Base-by-base conservation (phyloP, 371 early-diverging fungal genomes). In the Zopfochytrium polystomum region DNA sequence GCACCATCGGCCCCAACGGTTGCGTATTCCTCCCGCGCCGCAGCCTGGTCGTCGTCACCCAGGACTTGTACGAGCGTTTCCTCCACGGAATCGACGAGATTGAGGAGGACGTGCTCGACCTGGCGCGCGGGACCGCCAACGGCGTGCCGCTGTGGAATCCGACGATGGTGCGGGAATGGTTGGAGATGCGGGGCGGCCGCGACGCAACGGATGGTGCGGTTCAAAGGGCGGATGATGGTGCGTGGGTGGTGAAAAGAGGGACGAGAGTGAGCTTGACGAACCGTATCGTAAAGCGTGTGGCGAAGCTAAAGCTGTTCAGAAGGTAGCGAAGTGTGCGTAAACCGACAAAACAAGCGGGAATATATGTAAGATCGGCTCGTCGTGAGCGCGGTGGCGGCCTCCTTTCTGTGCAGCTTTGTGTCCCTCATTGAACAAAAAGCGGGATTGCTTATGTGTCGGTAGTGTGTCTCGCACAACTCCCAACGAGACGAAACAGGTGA, bases 41-140 rank as follows among this genome's bases (percentile, higher is more conserved):
- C 11, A 78, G 79, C 20, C 70, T 85, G 15, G 63, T 85, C 25
- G 76, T 85, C 0, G 66, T 80, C 29, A 58, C 65, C 51, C 75
- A 74, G 34, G 77, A 79, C 7, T 68, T 72, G 20, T 85, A 85
- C 66, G 68, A 63, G 38, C 49, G 31, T 22, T 78, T 78, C 43
- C 58, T 82, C 67, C 85, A 85, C 58, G 83, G 82, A 13, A 85
- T 85, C 44, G 66, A 66, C 26, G 83, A 80, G 51, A 60, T 60
- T 9, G 44, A 44, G 22, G 78, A 74, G 31, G 71, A 77, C 47
- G 58, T 73, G n/a, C n/a, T n/a, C n/a, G n/a, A n/a, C n/a, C 29
- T 68, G 13, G 38, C 66, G 15, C 13, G 32, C 33, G 29, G 6
- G 3, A 43, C 18, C 0, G 42, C 58, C 25, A 15, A 22, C 38